These are phyloP conservation scores for Erodium maritimum DNA, from an alignment of 345 rosid species.

Conservation along the genomic window DNA sequence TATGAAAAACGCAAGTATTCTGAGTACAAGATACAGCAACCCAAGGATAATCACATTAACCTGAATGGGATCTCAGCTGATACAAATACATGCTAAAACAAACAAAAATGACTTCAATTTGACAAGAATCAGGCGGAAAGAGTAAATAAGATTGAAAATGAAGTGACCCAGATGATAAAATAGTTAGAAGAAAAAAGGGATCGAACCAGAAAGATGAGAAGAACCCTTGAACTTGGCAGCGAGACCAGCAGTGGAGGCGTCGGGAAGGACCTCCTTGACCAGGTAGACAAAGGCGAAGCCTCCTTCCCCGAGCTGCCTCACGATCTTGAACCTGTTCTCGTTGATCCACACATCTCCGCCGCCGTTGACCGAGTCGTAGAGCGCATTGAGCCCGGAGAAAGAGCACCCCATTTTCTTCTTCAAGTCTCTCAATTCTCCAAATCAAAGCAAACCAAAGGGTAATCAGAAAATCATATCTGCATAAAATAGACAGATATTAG, in stretches of 20 bases:
- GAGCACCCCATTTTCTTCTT: conserved; percentile 58
- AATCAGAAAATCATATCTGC: too few relatives aligned
- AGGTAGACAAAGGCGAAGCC: conserved; percentile 82
- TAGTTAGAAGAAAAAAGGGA: not conserved
- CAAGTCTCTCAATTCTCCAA: too few relatives aligned
- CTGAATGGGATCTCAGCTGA: not conserved
- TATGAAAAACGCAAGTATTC: too few relatives aligned
- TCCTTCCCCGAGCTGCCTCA: conserved; percentile 97
- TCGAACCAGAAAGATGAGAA: conserved; percentile 76
- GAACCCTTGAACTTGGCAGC: conserved; percentile 83
- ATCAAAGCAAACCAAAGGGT: too few relatives aligned
- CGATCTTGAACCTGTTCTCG: conserved; percentile 74
- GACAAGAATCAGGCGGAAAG: not conserved
- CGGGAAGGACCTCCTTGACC: conserved; percentile 64
- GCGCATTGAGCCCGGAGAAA: conserved; percentile 83
- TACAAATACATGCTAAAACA: not conserved
- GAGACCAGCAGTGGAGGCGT: conserved; percentile 55
- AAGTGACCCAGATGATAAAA: not conserved
- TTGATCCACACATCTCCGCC: conserved; percentile 99
- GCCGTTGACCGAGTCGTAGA: conserved; percentile 83
- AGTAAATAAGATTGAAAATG: not conserved
- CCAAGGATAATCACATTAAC: too few relatives aligned
- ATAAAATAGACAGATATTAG: too few relatives aligned
- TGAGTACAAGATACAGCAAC: too few relatives aligned
- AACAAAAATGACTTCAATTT: not conserved